These are phyloP conservation scores for Diatrype stigma DNA, from an alignment of 2,329 filamentous ascomycete species.

Conservation along the genomic window DNA sequence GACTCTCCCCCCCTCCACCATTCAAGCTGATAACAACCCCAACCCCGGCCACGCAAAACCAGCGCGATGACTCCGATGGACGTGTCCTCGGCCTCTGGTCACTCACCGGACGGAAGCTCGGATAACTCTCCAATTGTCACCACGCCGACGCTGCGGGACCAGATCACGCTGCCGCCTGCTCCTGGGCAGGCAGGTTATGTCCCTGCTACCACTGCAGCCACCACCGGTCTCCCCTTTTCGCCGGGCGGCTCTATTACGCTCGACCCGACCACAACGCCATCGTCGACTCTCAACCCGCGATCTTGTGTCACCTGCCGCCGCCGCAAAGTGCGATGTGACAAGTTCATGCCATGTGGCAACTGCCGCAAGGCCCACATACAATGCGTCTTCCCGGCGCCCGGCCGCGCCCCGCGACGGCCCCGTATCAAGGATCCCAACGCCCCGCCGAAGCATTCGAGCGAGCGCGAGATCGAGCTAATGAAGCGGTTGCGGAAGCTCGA, in stretches of 20 bases:
- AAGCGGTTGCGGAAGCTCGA: constrained; percentile 70
- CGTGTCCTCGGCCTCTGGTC: constrained; percentile 6
- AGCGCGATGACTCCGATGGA: constrained; percentile 8
- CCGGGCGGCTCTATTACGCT: constrained; percentile 26
- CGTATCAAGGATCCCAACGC: constrained; percentile 63
- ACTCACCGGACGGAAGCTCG: constrained; percentile 14
- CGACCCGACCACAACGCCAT: constrained; percentile 26
- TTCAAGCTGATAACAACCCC: too few relatives aligned
- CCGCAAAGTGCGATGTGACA: constrained; percentile 71
- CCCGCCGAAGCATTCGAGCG: constrained; percentile 53
- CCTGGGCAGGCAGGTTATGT: background rate
- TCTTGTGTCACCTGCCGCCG: constrained; percentile 49
- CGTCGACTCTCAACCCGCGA: constrained; percentile 26
- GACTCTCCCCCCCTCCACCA: too few relatives aligned
- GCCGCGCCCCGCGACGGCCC: constrained; percentile 64
- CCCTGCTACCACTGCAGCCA: constrained; percentile 1
- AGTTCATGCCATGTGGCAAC: constrained; percentile 71
- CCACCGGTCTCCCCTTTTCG: constrained; percentile 9
- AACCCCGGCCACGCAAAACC: background rate
- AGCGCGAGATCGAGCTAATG: constrained; percentile 64
- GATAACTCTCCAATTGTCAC: constrained; percentile 10
- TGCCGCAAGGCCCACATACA: constrained; percentile 66
- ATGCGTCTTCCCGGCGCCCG: constrained; percentile 71
- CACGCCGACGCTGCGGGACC: constrained; percentile 15
- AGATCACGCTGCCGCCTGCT: background rate